A percentile compares a stretch with the other conserved stretches of the same genome.
These are phyloP conservation scores for Hemileccinum rubropunctum DNA, from an alignment of 768 basidiomycete species.

Conservation along the genomic window DNA sequence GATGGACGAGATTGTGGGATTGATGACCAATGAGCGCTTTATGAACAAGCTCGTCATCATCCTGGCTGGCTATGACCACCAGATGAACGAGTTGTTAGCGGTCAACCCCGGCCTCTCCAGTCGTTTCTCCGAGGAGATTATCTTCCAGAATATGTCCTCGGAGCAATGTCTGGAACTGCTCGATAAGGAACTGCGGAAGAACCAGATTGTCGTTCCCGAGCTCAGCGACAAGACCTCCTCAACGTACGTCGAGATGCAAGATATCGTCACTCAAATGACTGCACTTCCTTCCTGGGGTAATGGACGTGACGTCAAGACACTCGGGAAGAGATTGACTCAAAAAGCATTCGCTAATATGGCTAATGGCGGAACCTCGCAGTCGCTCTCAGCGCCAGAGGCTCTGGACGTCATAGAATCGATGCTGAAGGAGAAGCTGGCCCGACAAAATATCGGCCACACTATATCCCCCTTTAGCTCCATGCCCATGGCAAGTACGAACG, in stretches of 20 bases:
- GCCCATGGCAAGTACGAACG: constrained; percentile 23
- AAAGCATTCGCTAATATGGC: constrained; percentile 34
- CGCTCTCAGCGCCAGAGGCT: constrained; percentile 28
- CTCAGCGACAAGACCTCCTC: constrained; percentile 21
- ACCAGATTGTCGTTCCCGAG: constrained; percentile 36
- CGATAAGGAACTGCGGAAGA: constrained; percentile 44
- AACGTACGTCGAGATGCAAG: constrained; percentile 31
- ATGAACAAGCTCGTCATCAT: constrained; percentile 63
- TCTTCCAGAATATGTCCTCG: constrained; percentile 53
- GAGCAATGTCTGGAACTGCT: constrained; percentile 53
- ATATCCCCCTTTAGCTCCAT: neutral
- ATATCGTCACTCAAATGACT: constrained; percentile 41
- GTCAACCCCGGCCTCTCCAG: constrained; percentile 68
- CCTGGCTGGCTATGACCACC: constrained; percentile 66
- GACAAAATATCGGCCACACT: constrained; percentile 12
- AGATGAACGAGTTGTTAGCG: constrained; percentile 59
- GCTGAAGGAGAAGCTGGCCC: constrained; percentile 22
- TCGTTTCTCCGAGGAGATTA: constrained; percentile 63
- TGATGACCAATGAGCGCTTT: constrained; percentile 59
- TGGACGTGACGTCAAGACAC: constrained; percentile 58
- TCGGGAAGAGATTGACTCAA: constrained; percentile 48
- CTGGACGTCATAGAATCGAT: constrained; percentile 25
- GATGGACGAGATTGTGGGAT: constrained; percentile 68
- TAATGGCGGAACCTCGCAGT: constrained; percentile 15
- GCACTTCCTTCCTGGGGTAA: constrained; percentile 62